Evolutionary conservation across 1,284 basidiomycete species (phyloP), one percentile per base, ranked within the genome.

Genomic region (Phellinidium pouzarii): DNA sequence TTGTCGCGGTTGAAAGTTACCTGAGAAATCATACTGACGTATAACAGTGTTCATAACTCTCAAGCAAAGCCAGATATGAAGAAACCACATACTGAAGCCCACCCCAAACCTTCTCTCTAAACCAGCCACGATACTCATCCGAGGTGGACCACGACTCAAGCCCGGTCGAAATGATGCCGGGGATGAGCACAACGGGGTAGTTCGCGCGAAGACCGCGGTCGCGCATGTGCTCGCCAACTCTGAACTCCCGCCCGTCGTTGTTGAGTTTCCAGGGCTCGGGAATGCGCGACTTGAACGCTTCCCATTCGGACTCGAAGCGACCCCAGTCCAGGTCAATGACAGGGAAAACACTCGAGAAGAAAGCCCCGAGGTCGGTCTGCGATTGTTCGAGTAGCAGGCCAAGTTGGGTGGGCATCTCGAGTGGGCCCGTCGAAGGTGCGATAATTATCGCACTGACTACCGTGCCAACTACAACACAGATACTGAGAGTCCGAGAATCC

Each of bases 81-180:
- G 20, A 48, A 42, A 56, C 41, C 19, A 65, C 66, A 50, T 63
- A 70, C 69, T 67, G 70, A 71, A 27, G 70, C 0, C 89, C 84
- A 20, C 93, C 93, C 93, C 91, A 94, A 4, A 94, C 66, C 59
- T 87, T 87, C 66, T 90, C 82, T 8, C 91, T 80, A 64, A 94
- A 94, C 71, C 90, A 91, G 0, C 80, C 64, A 3, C 85, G 76
- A 60, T 87, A 86, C 58, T 88, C 87, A 0, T 85, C 84, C 1
- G 78, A 70, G 0, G 91, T 92, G 0, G 86, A 86, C 91, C 91
- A 94, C 4, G 86, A 90, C 64, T 92, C 90, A 47, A 94, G 70
- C 14, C 85, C 81, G 0, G 84, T 89, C 2, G 84, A 87, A 47
- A 89, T 79, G 23, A 89, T 79, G 0, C 91, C 91, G 3, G 91